Percentiles rank a stretch among this genome's conserved stretches.
These are phyloP conservation scores for Pseudocercospora pini-densiflorae DNA, from an alignment of 2,329 filamentous ascomycete species.

Conservation along the genomic window DNA sequence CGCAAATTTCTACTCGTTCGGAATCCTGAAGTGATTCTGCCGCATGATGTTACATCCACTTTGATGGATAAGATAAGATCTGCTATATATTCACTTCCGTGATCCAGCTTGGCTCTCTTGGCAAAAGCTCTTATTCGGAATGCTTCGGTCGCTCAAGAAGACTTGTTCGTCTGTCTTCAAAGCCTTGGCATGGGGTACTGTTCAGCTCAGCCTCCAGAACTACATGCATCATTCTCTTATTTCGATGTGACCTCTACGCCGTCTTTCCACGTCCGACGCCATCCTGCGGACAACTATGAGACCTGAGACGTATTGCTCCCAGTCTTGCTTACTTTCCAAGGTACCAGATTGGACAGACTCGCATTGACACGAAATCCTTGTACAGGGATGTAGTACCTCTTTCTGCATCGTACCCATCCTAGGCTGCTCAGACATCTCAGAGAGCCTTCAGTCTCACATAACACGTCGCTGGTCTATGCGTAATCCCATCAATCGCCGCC, in stretches of 20 bases:
- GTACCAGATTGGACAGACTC: too few species aligned
- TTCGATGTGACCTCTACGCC: too few species aligned
- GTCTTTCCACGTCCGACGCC: too few species aligned
- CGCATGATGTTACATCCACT: neutral
- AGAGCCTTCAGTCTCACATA: constrained; percentile 30
- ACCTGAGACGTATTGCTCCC: too few species aligned
- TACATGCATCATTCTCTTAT: too few species aligned
- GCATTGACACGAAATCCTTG: too few species aligned
- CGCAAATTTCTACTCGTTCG: neutral
- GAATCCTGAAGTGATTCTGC: neutral
- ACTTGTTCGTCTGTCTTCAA: neutral
- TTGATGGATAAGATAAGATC: neutral
- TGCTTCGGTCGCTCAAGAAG: neutral
- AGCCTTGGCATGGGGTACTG: too few species aligned
- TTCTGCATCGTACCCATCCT: too few species aligned
- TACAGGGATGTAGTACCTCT: too few species aligned
- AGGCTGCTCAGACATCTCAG: neutral
- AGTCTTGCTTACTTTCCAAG: too few species aligned
- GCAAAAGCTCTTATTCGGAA: neutral
- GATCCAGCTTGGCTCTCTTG: neutral
- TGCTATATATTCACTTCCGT: neutral
- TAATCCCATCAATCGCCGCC: constrained; percentile 35
- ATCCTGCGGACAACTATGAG: too few species aligned
- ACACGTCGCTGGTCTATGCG: constrained; percentile 35
- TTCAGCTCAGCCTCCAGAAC: too few species aligned